phyloP scores from a whole-genome alignment of 108 stramenopile species.

The Skeletonema menzelii region DNA sequence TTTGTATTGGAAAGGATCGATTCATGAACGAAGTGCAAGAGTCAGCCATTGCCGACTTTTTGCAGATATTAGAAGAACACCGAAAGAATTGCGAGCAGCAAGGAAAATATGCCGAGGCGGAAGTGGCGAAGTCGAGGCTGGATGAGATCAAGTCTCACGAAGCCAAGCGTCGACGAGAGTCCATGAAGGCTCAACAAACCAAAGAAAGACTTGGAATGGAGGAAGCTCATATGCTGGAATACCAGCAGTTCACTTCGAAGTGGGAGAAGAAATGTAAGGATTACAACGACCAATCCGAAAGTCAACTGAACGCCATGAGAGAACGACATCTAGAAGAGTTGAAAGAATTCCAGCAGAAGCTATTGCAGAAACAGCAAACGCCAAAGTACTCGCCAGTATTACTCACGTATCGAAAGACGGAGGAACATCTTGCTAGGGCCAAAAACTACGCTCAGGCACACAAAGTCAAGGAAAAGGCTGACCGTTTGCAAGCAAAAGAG shows the following conservation, averaged over 20 bases:
- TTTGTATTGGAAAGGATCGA: not conserved
- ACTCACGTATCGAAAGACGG: slow-evolving; percentile 78
- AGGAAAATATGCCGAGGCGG: slow-evolving; percentile 92
- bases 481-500: slow-evolving; percentile 79
- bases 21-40: slow-evolving; percentile 53
- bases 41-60: slow-evolving; percentile 53
- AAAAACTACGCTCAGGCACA: slow-evolving; percentile 86
- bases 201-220: slow-evolving; percentile 87
- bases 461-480: slow-evolving; percentile 82
- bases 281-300: slow-evolving; percentile 67
- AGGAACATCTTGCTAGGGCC: slow-evolving; percentile 76
- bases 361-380: slow-evolving; percentile 56
- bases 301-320: slow-evolving; percentile 65
- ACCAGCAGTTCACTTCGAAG: slow-evolving; percentile 82
- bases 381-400: slow-evolving; percentile 83
- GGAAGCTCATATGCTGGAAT: slow-evolving; percentile 91
- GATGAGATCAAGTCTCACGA: slow-evolving; percentile 87
- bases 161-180: slow-evolving; percentile 77
- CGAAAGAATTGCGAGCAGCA: slow-evolving; percentile 86
- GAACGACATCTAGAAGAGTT: slow-evolving; percentile 74
- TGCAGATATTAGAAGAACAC: slow-evolving; percentile 85
- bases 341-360: slow-evolving; percentile 69
- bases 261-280: slow-evolving; percentile 88
- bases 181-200: slow-evolving; percentile 78
- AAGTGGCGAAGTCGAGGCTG: slow-evolving; percentile 82